Evolutionary conservation across 1,284 basidiomycete species (phyloP).

Genomic region (Leccinum huronense): DNA sequence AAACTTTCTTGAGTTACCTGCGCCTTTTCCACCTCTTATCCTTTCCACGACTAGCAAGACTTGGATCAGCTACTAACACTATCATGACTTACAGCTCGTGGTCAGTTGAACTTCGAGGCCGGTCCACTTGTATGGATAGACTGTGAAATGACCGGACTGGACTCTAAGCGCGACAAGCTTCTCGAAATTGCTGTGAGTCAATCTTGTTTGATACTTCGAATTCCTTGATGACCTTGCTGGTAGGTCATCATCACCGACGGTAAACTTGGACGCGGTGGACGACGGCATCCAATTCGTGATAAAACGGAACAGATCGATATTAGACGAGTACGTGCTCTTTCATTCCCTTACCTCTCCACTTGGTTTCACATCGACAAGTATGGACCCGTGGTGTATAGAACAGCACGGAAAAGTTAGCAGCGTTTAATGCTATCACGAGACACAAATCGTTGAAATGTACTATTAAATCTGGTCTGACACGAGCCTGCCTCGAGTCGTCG

Average conservation of each 20-base stretch:
- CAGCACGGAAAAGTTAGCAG: slow-evolving; percentile 62
- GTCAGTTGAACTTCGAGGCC: slow-evolving; percentile 44
- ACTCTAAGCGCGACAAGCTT: slow-evolving; percentile 65
- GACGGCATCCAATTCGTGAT: slow-evolving; percentile 74
- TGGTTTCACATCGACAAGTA: slow-evolving; percentile 41
- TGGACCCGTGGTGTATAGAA: slow-evolving; percentile 74
- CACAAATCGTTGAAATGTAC: background rate
- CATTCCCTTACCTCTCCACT: background rate
- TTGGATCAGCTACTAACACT: background rate
- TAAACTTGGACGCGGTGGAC: slow-evolving; percentile 68
- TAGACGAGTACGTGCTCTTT: slow-evolving; percentile 55
- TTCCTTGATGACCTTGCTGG: background rate
- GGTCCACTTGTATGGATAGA: slow-evolving; percentile 87
- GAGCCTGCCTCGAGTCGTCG: slow-evolving; percentile 64
- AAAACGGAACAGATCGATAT: slow-evolving; percentile 54
- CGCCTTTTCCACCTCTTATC: no score
- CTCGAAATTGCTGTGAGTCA: slow-evolving; percentile 68
- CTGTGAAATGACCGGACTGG: slow-evolving; percentile 82
- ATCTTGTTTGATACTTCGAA: background rate
- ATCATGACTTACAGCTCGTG: slow-evolving; percentile 3
- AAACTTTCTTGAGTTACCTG: no score
- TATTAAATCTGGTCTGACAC: slow-evolving; percentile 67
- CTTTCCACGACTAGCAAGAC: background rate
- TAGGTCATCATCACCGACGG: slow-evolving; percentile 83
- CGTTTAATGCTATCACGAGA: background rate